Conservation (phyloP, 306 rosid species). For the Vigna nakashimae region DNA sequence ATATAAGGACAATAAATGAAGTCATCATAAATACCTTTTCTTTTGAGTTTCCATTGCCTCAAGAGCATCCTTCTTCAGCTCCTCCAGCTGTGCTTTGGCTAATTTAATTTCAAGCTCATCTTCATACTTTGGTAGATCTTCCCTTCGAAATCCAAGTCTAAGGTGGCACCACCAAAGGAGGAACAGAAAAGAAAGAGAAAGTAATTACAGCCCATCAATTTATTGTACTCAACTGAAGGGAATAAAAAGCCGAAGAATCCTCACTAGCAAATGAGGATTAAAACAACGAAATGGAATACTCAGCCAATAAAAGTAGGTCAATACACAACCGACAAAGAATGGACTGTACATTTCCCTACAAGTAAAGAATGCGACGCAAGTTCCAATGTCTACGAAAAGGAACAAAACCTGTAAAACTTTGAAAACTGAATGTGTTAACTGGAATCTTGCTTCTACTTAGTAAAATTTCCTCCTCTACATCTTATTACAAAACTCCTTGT, state of each 20-base stretch:
- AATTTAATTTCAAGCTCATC: constrained; percentile 79
- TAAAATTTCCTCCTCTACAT: neutral
- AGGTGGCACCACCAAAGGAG: constrained; percentile 26
- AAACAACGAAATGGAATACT: constrained; percentile 23
- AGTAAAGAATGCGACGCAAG: constrained; percentile 11
- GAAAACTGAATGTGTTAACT: neutral
- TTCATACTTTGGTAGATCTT: constrained; percentile 83
- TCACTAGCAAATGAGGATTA: neutral
- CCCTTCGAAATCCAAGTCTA: constrained; percentile 75
- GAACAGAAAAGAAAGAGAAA: neutral
- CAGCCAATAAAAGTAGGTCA: neutral
- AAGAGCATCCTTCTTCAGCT: constrained; percentile 77
- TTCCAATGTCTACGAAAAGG: constrained; percentile 1
- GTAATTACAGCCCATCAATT: constrained; percentile 32
- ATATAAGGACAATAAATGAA: constrained; percentile 6
- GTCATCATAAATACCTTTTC: constrained; percentile 69
- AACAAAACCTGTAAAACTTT: neutral
- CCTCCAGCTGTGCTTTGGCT: constrained; percentile 88
- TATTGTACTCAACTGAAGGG: constrained; percentile 27
- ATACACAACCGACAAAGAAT: constrained; percentile 2
- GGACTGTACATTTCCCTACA: constrained; percentile 29
- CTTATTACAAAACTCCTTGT: constrained; percentile 29
- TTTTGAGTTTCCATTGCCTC: constrained; percentile 95
- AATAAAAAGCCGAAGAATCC: constrained; percentile 10
- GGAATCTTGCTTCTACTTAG: constrained; percentile 12